Base-by-base conservation (phyloP, 371 early-diverging fungal species). In the Rhizopus microsporus region DNA sequence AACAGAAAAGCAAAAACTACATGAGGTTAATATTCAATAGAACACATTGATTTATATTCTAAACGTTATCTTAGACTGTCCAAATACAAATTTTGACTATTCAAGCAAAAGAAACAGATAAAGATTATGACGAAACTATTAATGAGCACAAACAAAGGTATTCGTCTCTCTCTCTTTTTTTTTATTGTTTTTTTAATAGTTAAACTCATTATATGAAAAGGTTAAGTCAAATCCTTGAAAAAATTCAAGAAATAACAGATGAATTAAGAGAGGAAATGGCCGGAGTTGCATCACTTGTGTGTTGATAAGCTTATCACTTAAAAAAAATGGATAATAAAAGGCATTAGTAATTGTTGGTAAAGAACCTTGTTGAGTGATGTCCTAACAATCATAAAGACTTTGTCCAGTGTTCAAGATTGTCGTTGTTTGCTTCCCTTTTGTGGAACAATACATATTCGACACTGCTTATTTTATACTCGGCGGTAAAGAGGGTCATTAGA, bases 251-350 rank as follows among this genome's bases (percentile, higher is more conserved):
- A n/a, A 46, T 71, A 13, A 73, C 69, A 71, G 75, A 75, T 59
- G 78, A 72, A 9, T 58, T 78, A 43, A 63, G 75, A 44, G 68
- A 75, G 50, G 78, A 75, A 60, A 64, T 65, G 29, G 57, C 71
- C 29, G 70, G 72, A 44, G 53, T 71, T 15, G 38, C 71, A 12
- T 63, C 64, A 4, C 64, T 63, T 46, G 38, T 63, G 5, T 63
- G 64, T 63, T 63, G 51, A 43, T 50, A n/a, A 30, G 29, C 1
- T 44, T 16, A 13, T 13, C 3, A 44, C 16, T 9, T 44, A 44
- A 44, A 4, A 12, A 44, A 37, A 4, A 37, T 37, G 13, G 38
- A 37, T 37, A 10, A 13, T 37, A 10, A 37, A 37, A 37, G 38
- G 5, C 1, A 10, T 37, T 23, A 23, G 23, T 23, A 23, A 23